These are phyloP conservation scores for Pleurotus djamor DNA, from an alignment of 768 basidiomycete species.

Conservation along the genomic window DNA sequence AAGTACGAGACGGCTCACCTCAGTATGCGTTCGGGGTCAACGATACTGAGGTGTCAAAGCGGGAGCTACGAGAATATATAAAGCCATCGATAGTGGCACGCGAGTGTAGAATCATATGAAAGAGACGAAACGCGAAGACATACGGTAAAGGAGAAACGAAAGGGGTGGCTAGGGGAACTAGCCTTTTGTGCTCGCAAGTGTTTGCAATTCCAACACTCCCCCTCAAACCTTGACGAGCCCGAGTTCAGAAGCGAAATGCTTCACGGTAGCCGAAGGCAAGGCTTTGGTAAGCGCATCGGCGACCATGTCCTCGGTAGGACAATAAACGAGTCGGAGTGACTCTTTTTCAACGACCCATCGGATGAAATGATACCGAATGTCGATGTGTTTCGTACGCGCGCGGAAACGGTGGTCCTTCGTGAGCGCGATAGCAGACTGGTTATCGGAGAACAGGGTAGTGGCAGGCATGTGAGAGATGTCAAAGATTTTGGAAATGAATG, in stretches of 20 bases:
- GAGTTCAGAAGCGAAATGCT: background rate
- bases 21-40: too few relatives aligned
- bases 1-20: too few relatives aligned
- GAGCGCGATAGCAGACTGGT: conserved; percentile 20
- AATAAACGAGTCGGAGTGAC: conserved; percentile 3
- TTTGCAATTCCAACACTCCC: conserved; percentile 9
- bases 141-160: too few relatives aligned
- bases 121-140: too few relatives aligned
- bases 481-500: conserved; percentile 15
- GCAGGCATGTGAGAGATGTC: background rate
- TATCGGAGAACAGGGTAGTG: conserved; percentile 21
- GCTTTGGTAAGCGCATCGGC: conserved; percentile 27
- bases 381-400: conserved; percentile 31
- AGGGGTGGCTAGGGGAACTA: too few relatives aligned
- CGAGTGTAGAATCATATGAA: too few relatives aligned
- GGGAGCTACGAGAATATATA: too few relatives aligned
- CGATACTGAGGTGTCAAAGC: too few relatives aligned
- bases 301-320: conserved; percentile 17
- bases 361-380: conserved; percentile 28
- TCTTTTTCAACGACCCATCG: conserved; percentile 17
- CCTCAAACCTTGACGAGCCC: background rate
- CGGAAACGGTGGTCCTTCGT: conserved; percentile 21
- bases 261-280: conserved; percentile 7
- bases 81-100: too few relatives aligned
- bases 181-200: background rate